Evolutionary conservation across 2,329 filamentous ascomycete genomes (phyloP).

Genomic region (Colletotrichum lindemuthianum): DNA sequence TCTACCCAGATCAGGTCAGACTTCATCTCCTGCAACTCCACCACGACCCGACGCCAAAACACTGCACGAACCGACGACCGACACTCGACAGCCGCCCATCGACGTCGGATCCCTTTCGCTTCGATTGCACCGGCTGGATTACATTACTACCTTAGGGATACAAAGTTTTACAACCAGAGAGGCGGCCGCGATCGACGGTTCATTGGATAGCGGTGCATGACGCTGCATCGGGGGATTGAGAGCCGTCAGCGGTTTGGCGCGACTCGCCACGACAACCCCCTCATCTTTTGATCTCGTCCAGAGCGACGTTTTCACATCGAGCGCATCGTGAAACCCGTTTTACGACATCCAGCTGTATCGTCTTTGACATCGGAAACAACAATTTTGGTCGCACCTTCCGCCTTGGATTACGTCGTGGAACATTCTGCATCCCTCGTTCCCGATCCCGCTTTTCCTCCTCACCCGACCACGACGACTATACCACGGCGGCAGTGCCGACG

Average conservation of each 20-base stretch:
- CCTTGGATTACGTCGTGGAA: slow-evolving; percentile 26
- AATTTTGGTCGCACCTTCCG: slow-evolving; percentile 30
- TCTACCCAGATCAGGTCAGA: slow-evolving; percentile 36
- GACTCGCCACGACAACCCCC: slow-evolving; percentile 47
- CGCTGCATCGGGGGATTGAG: slow-evolving; percentile 46
- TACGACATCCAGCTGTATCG: slow-evolving; percentile 4
- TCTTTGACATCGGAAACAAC: slow-evolving; percentile 8
- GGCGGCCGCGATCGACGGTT: slow-evolving; percentile 21
- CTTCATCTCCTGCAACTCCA: slow-evolving; percentile 37
- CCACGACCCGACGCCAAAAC: slow-evolving; percentile 33
- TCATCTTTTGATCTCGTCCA: slow-evolving; percentile 36
- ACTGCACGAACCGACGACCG: slow-evolving; percentile 32
- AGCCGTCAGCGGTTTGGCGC: slow-evolving; percentile 51
- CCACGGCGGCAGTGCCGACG: slow-evolving; percentile 36
- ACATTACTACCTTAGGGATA: slow-evolving; percentile 9
- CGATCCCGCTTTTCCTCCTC: slow-evolving; percentile 28
- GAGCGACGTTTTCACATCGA: slow-evolving; percentile 33
- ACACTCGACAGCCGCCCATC: slow-evolving; percentile 26
- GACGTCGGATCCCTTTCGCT: slow-evolving; percentile 31
- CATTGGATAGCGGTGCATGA: slow-evolving; percentile 44
- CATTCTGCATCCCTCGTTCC: slow-evolving; percentile 24
- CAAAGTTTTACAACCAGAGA: slow-evolving; percentile 8
- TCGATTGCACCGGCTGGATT: slow-evolving; percentile 21
- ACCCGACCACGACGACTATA: slow-evolving; percentile 49
- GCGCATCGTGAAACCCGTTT: slow-evolving; percentile 37